These are phyloP conservation scores for Vanderwaltozyma polyspora DNA, from an alignment of 805 yeast genomes.

Conservation along the genomic window DNA sequence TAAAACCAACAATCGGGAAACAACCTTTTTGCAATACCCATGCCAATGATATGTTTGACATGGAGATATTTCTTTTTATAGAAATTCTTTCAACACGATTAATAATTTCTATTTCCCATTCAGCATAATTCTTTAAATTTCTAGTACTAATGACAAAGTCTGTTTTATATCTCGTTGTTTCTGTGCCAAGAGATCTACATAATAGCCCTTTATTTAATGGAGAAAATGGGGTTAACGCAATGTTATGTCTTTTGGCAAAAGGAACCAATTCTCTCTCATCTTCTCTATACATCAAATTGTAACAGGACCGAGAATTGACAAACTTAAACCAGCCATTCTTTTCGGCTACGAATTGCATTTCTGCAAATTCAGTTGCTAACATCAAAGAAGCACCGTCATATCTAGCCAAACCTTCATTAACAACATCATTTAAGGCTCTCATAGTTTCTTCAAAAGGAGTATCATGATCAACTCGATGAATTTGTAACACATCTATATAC, in stretches of 20 bases:
- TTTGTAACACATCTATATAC: slow-evolving; percentile 39
- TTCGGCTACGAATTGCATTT: slow-evolving; percentile 48
- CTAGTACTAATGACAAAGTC: slow-evolving; percentile 6
- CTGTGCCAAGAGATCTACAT: slow-evolving; percentile 33
- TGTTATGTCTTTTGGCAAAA: slow-evolving; percentile 40
- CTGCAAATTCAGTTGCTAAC: slow-evolving; percentile 44
- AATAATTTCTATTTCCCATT: slow-evolving; percentile 32
- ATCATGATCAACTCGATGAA: slow-evolving; percentile 38
- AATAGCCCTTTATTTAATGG: slow-evolving; percentile 47
- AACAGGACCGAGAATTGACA: slow-evolving; percentile 46
- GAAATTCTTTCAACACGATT: slow-evolving; percentile 45
- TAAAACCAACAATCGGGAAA: slow-evolving; percentile 47
- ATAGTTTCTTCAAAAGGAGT: slow-evolving; percentile 42
- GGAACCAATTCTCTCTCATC: slow-evolving; percentile 55
- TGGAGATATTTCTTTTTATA: slow-evolving; percentile 33
- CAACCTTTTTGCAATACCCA: slow-evolving; percentile 44
- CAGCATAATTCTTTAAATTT: no score
- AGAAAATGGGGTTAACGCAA: slow-evolving; percentile 57
- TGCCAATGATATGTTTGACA: slow-evolving; percentile 45
- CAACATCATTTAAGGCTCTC: slow-evolving; percentile 38
- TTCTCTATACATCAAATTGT: slow-evolving; percentile 48
- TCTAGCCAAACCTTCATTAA: slow-evolving; percentile 32
- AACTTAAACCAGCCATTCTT: slow-evolving; percentile 46
- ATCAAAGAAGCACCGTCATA: slow-evolving; percentile 40
- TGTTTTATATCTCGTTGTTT: slow-evolving; percentile 7